Evolutionary conservation across 2,329 filamentous ascomycete genomes (phyloP), one percentile per base, ranked within the genome.

Genomic region (Aspergillus sp.): DNA sequence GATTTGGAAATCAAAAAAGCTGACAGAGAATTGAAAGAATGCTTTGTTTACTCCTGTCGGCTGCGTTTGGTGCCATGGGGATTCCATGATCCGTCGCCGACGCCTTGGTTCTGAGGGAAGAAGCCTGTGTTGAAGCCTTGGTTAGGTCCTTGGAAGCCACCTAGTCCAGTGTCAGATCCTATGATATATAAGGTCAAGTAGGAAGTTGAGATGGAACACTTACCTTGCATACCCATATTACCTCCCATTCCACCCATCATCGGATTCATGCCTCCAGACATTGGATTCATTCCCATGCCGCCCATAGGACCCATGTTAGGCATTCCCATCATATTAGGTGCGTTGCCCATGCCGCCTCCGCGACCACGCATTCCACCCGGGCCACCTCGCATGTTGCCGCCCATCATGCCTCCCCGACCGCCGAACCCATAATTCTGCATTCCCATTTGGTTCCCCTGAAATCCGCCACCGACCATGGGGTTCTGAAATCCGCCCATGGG

Each of bases 41-140:
- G 50, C 23, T 17, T 57, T 23, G 1, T 62, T 72, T 79, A 86
- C 69, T 93, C 91, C 63, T 91, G 90, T 65, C 91, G 85, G 67
- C 90, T 89, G 67, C 91, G 84, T 80, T 95, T 95, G 3, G 89
- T 88, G 31, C 91, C 91, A 68, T 94, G 91, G 6, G 91, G 91
- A 71, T 94, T 94, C 82, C 91, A 91, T 77, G 87, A 87, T 59
- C 89, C 88, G 61, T 87, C 83, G 48, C 80, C 80, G 34, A 77
- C 77, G 46, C 74, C 78, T 61, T 79, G 78, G 54, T 80, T 80
- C 59, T 82, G 81, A 52, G 82, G 81, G 75, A 92, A 94, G 79
- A 92, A 93, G 61, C 83, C 86, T 43, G 89, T 86, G 72, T 90
- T 91, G 78, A 93, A 94, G 71, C 88, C 86, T 58, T 85, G 83